These are phyloP conservation scores for Penicillium robsamsonii DNA, from an alignment of 495 filamentous ascomycete species.

Conservation along the genomic window DNA sequence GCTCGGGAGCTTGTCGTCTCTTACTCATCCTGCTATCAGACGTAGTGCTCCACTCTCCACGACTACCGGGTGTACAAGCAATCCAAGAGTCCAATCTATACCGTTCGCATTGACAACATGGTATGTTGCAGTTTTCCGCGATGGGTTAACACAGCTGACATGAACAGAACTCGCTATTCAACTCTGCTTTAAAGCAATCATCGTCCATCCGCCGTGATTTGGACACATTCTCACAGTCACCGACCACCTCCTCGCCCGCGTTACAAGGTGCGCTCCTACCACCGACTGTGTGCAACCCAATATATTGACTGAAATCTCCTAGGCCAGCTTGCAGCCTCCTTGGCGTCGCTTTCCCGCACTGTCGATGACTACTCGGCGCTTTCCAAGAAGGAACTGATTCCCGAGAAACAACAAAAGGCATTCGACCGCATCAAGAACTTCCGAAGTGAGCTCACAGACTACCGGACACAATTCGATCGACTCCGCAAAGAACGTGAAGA, in stretches of 20 bases:
- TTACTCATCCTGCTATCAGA: not conserved
- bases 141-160: not conserved
- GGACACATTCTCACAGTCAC: constrained; percentile 64
- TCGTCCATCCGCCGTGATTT: constrained; percentile 84
- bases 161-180: constrained; percentile 82
- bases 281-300: not conserved
- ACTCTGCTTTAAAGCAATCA: constrained; percentile 91
- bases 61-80: not conserved
- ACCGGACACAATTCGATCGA: constrained; percentile 69
- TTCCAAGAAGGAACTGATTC: constrained; percentile 81
- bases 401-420: constrained; percentile 87
- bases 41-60: not conserved
- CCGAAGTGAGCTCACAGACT: constrained; percentile 75
- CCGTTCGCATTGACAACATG: constrained; percentile 18
- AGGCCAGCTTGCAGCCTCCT: constrained; percentile 80
- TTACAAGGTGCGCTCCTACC: constrained; percentile 52
- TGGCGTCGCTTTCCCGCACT: constrained; percentile 85
- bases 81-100: not conserved
- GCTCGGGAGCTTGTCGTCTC: not conserved
- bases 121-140: constrained; percentile 9
- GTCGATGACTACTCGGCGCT: constrained; percentile 88
- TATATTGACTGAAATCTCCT: constrained; percentile 26
- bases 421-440: constrained; percentile 83
- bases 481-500: constrained; percentile 76
- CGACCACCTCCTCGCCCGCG: constrained; percentile 59